Conservation (phyloP, 164 flowering plant genomes). For the Stephania yunnanensis region DNA sequence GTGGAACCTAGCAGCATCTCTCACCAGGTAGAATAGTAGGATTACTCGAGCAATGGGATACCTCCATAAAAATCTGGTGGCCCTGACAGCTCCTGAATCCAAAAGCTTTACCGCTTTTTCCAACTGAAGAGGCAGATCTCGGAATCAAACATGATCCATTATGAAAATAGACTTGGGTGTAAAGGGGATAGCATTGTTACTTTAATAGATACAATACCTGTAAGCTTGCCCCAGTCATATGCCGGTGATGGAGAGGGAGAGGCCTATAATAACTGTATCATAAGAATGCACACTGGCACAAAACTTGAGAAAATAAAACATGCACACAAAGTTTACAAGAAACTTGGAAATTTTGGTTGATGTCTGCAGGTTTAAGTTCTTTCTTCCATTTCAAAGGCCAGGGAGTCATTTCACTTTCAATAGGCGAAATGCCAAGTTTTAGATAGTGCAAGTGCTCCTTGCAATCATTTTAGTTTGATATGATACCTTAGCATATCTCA, state of each 20-base stretch:
- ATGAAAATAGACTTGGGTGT: not conserved
- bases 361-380: not conserved
- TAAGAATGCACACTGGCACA: not conserved
- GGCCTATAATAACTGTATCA: conserved; percentile 46
- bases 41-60: conserved; percentile 85
- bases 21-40: conserved; percentile 79
- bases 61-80: conserved; percentile 95
- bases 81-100: conserved; percentile 93
- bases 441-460: not conserved
- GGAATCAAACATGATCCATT: conserved; percentile 7
- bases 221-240: conserved; percentile 75
- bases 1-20: not conserved
- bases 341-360: not conserved
- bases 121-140: conserved; percentile 42
- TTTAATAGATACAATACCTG: conserved; percentile 46
- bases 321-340: not conserved
- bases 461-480: not conserved
- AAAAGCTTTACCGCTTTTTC: conserved; percentile 88
- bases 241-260: conserved; percentile 94
- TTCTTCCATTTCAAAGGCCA: conserved; percentile 1
- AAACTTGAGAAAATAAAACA: not conserved
- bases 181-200: not conserved
- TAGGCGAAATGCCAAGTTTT: not conserved
- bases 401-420: not conserved
- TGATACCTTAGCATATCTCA: not conserved